Conservation (phyloP, 352 stramenopile genomes). For the Phytophthora nicotianae region DNA sequence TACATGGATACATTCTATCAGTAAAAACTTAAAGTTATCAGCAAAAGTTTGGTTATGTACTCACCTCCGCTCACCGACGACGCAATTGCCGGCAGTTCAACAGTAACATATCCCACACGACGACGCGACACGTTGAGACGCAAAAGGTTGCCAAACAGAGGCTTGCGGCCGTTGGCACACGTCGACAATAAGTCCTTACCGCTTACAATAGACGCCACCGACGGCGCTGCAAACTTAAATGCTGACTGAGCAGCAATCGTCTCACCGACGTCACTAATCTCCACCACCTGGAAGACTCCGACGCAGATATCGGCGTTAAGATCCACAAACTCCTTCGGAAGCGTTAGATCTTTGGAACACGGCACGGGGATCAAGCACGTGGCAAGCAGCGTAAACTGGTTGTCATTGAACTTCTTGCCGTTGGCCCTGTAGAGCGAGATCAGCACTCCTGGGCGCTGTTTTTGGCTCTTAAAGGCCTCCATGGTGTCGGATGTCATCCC, state of each 20-base stretch:
- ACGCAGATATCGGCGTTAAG: constrained; percentile 51
- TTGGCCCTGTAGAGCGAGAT: constrained; percentile 59
- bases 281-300: constrained; percentile 68
- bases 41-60: constrained; percentile 11
- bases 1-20: constrained; percentile 11
- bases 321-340: constrained; percentile 53
- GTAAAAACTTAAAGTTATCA: constrained; percentile 7
- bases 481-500: constrained; percentile 71
- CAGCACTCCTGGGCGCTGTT: constrained; percentile 55
- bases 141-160: constrained; percentile 73
- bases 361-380: constrained; percentile 71
- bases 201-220: constrained; percentile 16
- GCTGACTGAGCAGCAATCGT: constrained; percentile 37
- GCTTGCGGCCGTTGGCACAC: constrained; percentile 34
- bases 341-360: constrained; percentile 59
- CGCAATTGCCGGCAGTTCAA: constrained; percentile 60
- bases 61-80: constrained; percentile 55
- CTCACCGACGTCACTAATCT: constrained; percentile 55
- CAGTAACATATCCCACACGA: constrained; percentile 50
- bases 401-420: constrained; percentile 55
- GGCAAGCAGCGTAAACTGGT: constrained; percentile 59
- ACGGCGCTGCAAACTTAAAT: constrained; percentile 48
- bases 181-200: constrained; percentile 59
- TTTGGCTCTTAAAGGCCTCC: constrained; percentile 62
- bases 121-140: constrained; percentile 51